These are phyloP conservation scores for Andrographis paniculata DNA, from an alignment of 305 asterid species.

Conservation along the genomic window DNA sequence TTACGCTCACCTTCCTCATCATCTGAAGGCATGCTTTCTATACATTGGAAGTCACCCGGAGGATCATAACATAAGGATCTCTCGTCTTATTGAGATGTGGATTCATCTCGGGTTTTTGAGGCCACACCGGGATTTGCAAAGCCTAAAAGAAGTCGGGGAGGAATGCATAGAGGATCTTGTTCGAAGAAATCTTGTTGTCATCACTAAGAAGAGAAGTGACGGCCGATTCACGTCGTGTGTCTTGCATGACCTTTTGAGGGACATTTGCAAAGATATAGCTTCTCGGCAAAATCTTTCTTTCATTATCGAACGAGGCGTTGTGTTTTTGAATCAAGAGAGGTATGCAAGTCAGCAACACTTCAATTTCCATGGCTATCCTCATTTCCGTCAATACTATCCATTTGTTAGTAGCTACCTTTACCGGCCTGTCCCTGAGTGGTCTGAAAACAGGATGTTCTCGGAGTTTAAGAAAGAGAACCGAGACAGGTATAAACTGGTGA, in stretches of 20 bases:
- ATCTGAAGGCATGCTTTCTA: background rate
- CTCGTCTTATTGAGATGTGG: background rate
- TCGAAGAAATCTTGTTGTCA: conserved; percentile 1
- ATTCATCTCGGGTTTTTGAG: background rate
- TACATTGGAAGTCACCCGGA: background rate
- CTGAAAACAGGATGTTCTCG: no score
- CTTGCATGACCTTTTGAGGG: conserved; percentile 5
- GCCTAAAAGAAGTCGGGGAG: background rate
- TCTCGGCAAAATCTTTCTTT: no score
- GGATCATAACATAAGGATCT: background rate
- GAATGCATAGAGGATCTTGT: conserved; percentile 4
- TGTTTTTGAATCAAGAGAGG: background rate
- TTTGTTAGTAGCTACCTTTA: no score
- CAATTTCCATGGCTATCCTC: no score
- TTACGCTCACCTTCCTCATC: background rate
- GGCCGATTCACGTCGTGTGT: background rate
- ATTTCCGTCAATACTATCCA: no score
- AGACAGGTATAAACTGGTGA: background rate
- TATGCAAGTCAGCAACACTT: no score
- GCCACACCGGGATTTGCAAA: background rate
- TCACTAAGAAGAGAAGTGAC: background rate
- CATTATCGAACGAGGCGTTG: no score
- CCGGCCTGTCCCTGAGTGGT: background rate
- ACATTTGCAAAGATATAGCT: no score
- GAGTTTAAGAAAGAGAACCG: no score